Base-by-base conservation (phyloP, 2,329 filamentous ascomycete species). In the Botrytis sinoallii region DNA sequence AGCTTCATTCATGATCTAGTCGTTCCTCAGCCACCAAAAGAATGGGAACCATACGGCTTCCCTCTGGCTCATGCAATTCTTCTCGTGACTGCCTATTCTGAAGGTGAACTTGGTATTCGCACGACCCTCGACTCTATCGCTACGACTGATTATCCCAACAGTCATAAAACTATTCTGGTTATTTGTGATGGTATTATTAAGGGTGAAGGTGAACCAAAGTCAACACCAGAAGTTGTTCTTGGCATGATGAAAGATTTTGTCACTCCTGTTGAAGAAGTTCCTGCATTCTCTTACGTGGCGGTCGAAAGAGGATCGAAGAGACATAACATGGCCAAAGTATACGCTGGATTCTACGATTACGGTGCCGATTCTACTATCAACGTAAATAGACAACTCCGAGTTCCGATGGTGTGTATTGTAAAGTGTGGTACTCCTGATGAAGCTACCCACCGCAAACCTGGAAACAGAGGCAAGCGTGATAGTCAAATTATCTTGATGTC, bases 401-500 rank as follows among this genome's bases (percentile, higher is more conserved):
- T 99, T 40, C 97, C 96, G 3, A 98, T 99, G 94, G 94, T 99
- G 88, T 88, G 96, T 22, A 88, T 99, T 72, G 94, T 97, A 82
- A 99, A 99, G 85, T 97, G 93, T 80, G 96, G 96, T 77, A 98
- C 96, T 22, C 94, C 94, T 1, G 93, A 94, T 72, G 96, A 99
- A 84, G 88, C 90, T 46, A 86, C 84, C 59, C 92, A 92, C 79
- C 88, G 92, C 73, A 99, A 99, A 84, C 94, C 97, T 20, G 96
- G 96, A 79, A 99, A 99, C 84, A 90, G 96, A 84, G 97, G 96
- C 84, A 99, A 99, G 87, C 93, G 96, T 82, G 96, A 99, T 87
- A 97, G 94, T 85, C 96, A 99, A 83, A 98, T 99, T 81, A 96
- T 99, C 79, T 88, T 99, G 77, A 99, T 99, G 96, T 98, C 95